Percentiles rank a stretch among this genome's conserved stretches.
These are phyloP conservation scores for Tetrahymena elliotti DNA, from an alignment of 73 alveolate species.

Conservation along the genomic window DNA sequence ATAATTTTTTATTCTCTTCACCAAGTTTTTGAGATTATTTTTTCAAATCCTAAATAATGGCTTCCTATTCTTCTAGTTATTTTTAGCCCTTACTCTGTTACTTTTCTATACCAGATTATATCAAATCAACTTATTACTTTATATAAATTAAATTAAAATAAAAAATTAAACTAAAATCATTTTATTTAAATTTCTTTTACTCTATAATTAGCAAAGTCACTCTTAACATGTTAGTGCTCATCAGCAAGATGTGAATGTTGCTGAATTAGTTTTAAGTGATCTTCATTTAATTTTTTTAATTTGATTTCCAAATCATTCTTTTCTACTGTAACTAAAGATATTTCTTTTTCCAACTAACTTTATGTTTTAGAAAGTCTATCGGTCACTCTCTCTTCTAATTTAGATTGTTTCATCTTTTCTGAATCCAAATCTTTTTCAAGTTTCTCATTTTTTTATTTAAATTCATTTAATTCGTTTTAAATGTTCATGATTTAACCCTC, in stretches of 20 bases:
- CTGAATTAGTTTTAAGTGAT: background rate
- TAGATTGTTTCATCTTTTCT: background rate
- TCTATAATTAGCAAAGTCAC: background rate
- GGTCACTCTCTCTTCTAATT: background rate
- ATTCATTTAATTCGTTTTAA: background rate
- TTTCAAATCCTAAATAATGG: background rate
- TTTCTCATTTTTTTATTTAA: background rate
- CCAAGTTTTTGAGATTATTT: background rate
- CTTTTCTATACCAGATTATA: background rate
- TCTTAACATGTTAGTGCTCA: background rate
- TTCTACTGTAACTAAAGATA: background rate
- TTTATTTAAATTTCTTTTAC: background rate
- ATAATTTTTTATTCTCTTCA: background rate
- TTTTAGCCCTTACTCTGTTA: background rate
- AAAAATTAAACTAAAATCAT: background rate
- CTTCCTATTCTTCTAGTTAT: background rate
- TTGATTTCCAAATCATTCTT: background rate
- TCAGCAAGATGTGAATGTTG: background rate
- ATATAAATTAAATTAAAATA: background rate
- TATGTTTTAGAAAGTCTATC: background rate
- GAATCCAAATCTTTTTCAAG: background rate
- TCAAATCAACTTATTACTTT: background rate
- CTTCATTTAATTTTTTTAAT: background rate
- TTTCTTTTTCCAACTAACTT: background rate
- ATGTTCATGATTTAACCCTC: background rate